These are phyloP conservation scores for Bimuria novae-zelandiae DNA, from an alignment of 2,329 filamentous ascomycete species.

Conservation along the genomic window DNA sequence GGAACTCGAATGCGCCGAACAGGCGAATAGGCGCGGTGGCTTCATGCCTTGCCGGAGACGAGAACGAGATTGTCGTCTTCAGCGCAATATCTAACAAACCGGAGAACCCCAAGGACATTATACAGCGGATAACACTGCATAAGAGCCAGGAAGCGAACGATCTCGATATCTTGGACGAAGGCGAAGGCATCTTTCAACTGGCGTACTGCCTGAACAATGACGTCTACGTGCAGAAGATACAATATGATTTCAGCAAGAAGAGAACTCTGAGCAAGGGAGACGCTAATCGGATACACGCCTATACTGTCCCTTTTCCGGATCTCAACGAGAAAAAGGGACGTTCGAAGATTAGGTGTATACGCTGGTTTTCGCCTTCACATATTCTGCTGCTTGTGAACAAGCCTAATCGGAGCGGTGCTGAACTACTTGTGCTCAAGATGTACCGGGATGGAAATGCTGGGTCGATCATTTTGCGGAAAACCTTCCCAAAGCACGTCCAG, in stretches of 20 bases:
- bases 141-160: constrained; percentile 66
- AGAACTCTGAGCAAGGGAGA: constrained; percentile 40
- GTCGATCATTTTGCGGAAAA: constrained; percentile 56
- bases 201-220: constrained; percentile 80
- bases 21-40: constrained; percentile 76
- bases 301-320: constrained; percentile 35
- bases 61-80: constrained; percentile 81
- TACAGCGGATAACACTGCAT: constrained; percentile 57
- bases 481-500: constrained; percentile 69
- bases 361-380: constrained; percentile 59
- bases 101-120: constrained; percentile 51
- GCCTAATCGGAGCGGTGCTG: constrained; percentile 58
- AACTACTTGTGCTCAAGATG: constrained; percentile 63
- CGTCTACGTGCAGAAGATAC: constrained; percentile 69
- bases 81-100: constrained; percentile 64
- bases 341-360: constrained; percentile 60
- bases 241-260: constrained; percentile 52
- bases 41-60: constrained; percentile 71
- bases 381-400: constrained; percentile 62
- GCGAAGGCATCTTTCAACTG: constrained; percentile 68
- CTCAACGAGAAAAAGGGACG: constrained; percentile 46
- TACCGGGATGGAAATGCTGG: constrained; percentile 58
- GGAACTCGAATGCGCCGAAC: constrained; percentile 50
- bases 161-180: constrained; percentile 69
- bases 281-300: constrained; percentile 31